phyloP scores from a whole-genome alignment of 176 grass and related monocot species.

The Oropetium thomaeum region DNA sequence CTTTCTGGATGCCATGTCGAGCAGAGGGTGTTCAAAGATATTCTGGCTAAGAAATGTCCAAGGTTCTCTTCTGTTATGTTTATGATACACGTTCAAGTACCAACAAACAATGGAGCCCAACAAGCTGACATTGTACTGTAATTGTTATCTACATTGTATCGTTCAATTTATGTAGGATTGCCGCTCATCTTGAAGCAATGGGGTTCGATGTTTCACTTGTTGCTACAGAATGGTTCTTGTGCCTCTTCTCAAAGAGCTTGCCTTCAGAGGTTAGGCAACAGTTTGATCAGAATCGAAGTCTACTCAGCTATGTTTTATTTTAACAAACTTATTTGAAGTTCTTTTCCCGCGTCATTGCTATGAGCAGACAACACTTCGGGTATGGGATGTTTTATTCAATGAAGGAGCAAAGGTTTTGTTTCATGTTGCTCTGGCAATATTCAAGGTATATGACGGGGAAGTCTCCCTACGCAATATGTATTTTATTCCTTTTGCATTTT shows the following conservation, averaged over 20 bases:
- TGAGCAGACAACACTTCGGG: conserved; percentile 77
- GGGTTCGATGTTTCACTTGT: conserved; percentile 96
- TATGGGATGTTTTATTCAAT: conserved; percentile 98
- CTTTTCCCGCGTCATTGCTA: conserved; percentile 10
- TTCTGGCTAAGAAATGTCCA: conserved; percentile 93
- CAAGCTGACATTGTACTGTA: background rate
- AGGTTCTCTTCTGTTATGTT: conserved; percentile 24
- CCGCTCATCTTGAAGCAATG: conserved; percentile 80
- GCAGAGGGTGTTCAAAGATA: conserved; percentile 93
- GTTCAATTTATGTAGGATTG: conserved; percentile 58
- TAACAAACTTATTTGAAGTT: background rate
- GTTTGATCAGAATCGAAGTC: background rate
- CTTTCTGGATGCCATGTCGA: conserved; percentile 99
- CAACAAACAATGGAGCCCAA: background rate
- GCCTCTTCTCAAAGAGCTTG: conserved; percentile 91
- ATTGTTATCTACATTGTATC: background rate
- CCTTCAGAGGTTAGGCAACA: conserved; percentile 77
- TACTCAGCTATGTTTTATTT: background rate
- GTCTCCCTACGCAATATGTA: background rate
- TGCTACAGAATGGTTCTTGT: conserved; percentile 98
- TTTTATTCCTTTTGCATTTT: background rate
- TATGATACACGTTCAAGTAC: background rate
- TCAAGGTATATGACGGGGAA: conserved; percentile 61
- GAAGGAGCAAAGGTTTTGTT: conserved; percentile 98
- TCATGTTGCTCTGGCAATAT: conserved; percentile 90